Conservation (phyloP, 257 asterid genomes). For the Forsythia suspensa region DNA sequence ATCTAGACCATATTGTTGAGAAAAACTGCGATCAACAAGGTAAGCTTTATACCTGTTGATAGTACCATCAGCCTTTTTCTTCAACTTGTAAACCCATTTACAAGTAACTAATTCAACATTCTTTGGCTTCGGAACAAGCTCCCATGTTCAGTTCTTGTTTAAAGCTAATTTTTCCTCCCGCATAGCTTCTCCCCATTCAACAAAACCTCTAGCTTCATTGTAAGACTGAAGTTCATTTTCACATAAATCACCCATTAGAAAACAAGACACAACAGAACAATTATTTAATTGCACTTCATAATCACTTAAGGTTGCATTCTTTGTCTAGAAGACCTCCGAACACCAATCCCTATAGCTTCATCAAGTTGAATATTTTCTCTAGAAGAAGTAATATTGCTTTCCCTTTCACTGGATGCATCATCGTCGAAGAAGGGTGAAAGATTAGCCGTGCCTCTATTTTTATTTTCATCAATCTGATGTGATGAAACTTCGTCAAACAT, state of each 20-base stretch:
- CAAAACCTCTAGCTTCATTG: neutral
- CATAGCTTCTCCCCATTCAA: neutral
- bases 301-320: neutral
- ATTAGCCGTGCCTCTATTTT: neutral
- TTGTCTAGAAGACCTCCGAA: neutral
- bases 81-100: no score
- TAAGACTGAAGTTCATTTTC: neutral
- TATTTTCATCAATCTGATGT: no score
- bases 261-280: neutral
- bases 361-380: neutral
- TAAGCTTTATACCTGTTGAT: no score
- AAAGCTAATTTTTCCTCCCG: neutral
- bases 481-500: no score
- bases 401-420: neutral
- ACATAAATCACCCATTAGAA: neutral
- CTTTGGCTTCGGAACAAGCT: no score
- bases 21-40: no score
- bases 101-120: no score
- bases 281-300: neutral
- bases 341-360: neutral
- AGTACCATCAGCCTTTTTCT: no score
- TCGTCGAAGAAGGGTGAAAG: neutral
- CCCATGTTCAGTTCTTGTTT: neutral
- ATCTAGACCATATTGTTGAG: no score
- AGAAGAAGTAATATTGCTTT: neutral